phyloP scores from a whole-genome alignment of 768 basidiomycete genomes.

The Suillus clintonianus region DNA sequence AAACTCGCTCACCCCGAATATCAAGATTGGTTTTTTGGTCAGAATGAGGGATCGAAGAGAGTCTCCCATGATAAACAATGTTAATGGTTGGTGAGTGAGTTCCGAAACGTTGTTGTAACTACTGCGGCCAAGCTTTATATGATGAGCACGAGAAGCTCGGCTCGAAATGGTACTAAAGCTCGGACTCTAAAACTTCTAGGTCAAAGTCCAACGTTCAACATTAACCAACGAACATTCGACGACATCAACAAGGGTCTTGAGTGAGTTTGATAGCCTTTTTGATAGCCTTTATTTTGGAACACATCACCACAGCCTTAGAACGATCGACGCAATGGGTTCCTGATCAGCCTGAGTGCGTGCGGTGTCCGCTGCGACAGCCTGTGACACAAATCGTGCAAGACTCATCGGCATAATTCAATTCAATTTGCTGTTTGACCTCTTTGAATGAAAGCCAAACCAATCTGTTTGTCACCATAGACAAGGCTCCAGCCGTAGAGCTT shows the following conservation, averaged over 20 bases:
- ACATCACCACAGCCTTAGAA: background rate
- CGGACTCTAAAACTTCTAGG: background rate
- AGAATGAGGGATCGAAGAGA: conserved; percentile 28
- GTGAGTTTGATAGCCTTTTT: no score
- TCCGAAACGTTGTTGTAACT: no score
- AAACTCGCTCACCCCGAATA: conserved; percentile 26
- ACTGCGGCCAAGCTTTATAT: background rate
- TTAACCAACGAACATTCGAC: background rate
- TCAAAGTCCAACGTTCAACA: background rate
- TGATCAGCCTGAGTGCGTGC: background rate
- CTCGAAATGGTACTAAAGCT: background rate
- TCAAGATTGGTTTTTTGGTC: conserved; percentile 19
- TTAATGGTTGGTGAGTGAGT: background rate
- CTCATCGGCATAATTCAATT: background rate
- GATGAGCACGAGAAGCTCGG: background rate
- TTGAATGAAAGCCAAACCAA: background rate
- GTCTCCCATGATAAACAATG: background rate
- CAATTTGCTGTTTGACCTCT: background rate
- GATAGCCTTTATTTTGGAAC: no score
- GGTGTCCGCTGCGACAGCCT: background rate
- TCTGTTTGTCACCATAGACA: background rate
- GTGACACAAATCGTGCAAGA: background rate
- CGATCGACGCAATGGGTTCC: background rate
- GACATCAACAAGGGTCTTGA: background rate
- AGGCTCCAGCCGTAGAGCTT: background rate